Evolutionary conservation across 768 basidiomycete species (phyloP).

Genomic region (Gloeostereum incarnatum): DNA sequence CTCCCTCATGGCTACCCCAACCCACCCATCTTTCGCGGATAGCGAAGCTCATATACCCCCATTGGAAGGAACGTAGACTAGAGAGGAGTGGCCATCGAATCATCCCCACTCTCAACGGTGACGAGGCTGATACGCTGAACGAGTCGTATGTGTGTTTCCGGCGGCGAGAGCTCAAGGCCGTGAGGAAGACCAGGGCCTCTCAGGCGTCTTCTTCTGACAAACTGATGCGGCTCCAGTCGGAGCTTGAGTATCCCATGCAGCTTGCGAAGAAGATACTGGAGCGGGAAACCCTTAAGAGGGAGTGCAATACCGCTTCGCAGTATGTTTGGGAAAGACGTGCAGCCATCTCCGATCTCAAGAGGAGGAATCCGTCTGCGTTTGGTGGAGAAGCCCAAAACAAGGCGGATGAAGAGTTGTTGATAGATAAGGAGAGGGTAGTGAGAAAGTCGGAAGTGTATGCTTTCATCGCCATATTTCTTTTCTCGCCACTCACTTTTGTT

Average conservation of each 20-base stretch:
- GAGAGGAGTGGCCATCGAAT: slow-evolving; percentile 78
- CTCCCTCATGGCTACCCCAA: slow-evolving; percentile 63
- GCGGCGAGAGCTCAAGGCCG: slow-evolving; percentile 86
- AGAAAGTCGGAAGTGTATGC: slow-evolving; percentile 61
- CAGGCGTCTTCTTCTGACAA: slow-evolving; percentile 88
- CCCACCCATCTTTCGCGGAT: slow-evolving; percentile 55
- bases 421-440: slow-evolving; percentile 58
- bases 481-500: slow-evolving; percentile 7
- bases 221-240: slow-evolving; percentile 68
- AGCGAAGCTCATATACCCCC: slow-evolving; percentile 70
- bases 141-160: slow-evolving; percentile 98
- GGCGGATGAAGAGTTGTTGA: slow-evolving; percentile 62
- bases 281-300: slow-evolving; percentile 74
- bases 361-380: slow-evolving; percentile 55
- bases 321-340: slow-evolving; percentile 75
- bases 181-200: slow-evolving; percentile 88
- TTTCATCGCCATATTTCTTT: slow-evolving; percentile 19
- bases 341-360: slow-evolving; percentile 70
- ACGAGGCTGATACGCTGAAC: slow-evolving; percentile 82
- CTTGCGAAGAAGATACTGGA: slow-evolving; percentile 59
- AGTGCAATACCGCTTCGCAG: slow-evolving; percentile 44
- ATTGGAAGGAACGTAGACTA: slow-evolving; percentile 83
- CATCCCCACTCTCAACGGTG: slow-evolving; percentile 83
- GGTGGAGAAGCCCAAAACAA: no score
- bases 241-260: slow-evolving; percentile 64